These are phyloP conservation scores for Chrysanthemum seticuspe DNA, from an alignment of 129 eudicot genomes.

Conservation along the genomic window DNA sequence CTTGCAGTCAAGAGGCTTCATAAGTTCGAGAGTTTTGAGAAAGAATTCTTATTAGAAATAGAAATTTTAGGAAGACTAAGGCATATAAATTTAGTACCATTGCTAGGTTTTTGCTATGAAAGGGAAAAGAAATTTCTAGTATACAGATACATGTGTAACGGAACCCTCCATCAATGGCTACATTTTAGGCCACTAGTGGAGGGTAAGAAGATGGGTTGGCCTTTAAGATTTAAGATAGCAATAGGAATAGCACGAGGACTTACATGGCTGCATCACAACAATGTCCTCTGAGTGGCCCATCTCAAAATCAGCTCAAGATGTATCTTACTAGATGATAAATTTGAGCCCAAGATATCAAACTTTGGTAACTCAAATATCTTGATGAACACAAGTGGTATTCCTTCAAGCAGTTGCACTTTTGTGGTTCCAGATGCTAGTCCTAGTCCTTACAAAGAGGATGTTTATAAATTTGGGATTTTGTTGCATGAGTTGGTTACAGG, in stretches of 20 bases:
- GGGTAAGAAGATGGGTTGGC: slow-evolving; percentile 11
- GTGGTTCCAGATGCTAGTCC: slow-evolving; percentile 43
- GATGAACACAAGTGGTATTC: slow-evolving; percentile 29
- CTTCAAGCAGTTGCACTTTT: slow-evolving; percentile 12
- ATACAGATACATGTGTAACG: slow-evolving; percentile 47
- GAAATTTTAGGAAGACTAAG: no score
- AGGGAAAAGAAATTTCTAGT: slow-evolving; percentile 43
- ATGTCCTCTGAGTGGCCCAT: slow-evolving; percentile 38
- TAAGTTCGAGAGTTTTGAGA: no score
- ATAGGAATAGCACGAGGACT: slow-evolving; percentile 50
- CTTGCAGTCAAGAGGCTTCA: no score
- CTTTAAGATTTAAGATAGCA: slow-evolving; percentile 21
- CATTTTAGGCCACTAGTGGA: slow-evolving; percentile 34
- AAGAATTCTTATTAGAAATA: no score
- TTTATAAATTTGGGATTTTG: slow-evolving; percentile 72
- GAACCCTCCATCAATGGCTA: slow-evolving; percentile 44
- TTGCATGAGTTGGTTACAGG: slow-evolving; percentile 69
- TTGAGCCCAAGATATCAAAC: slow-evolving; percentile 50
- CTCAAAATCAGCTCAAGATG: slow-evolving; percentile 41
- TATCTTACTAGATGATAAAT: slow-evolving; percentile 43
- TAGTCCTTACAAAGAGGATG: slow-evolving; percentile 72
- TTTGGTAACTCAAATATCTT: slow-evolving; percentile 41
- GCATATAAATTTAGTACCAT: no score
- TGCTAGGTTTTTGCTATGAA: slow-evolving; percentile 28
- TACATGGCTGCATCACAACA: slow-evolving; percentile 43